Base-by-base conservation (phyloP, 768 basidiomycete genomes). In the Polyporus arcularius region DNA sequence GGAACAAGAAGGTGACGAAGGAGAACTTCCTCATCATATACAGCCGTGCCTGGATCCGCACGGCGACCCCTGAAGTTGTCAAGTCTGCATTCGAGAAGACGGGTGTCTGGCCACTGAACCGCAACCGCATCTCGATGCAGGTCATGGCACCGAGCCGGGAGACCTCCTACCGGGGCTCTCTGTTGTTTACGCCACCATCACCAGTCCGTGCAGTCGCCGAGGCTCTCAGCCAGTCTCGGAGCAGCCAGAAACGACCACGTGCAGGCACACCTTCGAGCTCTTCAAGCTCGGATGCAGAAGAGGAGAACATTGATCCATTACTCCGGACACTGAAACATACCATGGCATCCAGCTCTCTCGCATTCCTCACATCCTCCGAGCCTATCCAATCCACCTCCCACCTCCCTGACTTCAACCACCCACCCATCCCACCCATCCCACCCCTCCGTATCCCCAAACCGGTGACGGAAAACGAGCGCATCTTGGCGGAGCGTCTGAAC, bases 1-100 rank as follows among this genome's bases (percentile, higher is more conserved):
- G 67, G 1, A 35, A 62, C 43, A 7, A 11, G 7, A 60, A 58
- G 9, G 63, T 79, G 18, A 65, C 57, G 8, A 80, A 79, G 61
- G 53, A 59, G 14, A 77, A 78, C 59, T 80, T 80, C 58, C 61
- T 78, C 12, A n/a, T 47, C 12, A 60, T 80, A 7, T 78, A 75
- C 46, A 68, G 63, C 14, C 31, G 55, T 16, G 78, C 78, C 8
- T 73, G 76, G 54, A 57, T 0, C 35, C 35, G 35, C 11, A 70
- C 73, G 15, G 65, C 75, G 38, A 78, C 74, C 0, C 35, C 49
- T 4, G 66, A 64, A 8, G 74, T 67, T 21, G 75, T 82, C 62
- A 57, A 66, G 26, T 56, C 73, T 2, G 75, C 79, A 14, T 81
- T 81, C 61, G 30, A 63, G 35, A 71, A 69, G 45, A 80, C 78